Evolutionary conservation across 176 grass and related monocot species (phyloP), one percentile per base, ranked within the genome.

Genomic region (Typha latifolia): DNA sequence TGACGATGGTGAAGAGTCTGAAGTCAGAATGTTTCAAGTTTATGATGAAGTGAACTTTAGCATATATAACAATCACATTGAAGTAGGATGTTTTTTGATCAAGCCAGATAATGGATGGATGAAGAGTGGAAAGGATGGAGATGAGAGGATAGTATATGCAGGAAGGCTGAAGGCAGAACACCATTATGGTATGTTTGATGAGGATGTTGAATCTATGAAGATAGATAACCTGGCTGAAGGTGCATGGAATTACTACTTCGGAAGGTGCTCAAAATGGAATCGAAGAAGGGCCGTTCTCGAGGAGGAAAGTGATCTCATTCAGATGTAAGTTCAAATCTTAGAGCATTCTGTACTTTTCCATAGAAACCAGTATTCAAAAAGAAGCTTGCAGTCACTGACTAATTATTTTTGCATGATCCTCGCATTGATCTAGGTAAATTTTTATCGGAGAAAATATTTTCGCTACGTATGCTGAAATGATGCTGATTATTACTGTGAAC

Each of bases 241-340:
- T 47, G 62, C 83, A 14, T 83, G 83, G 87, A 47, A 86, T 23
- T 24, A 52, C 69, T 90, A 83, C 77, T 82, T 86, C 56, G 87
- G 80, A 16, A 68, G 69, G 63, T 86, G 67, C 70, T 86, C 80
- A 12, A 86, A 15, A 68, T 90, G 83, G 87, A 79, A 78, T 80
- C 20, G 73, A 64, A 23, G 49, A 16, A 55, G 19, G 13, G 18
- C 5, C 18, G 24, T 51, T 5, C 32, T 16, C 19, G 62, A 15
- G 23, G 66, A 59, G 9, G 79, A 49, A 4, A 56, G 47, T 19
- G 23, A 62, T 14, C 53, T 59, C 53, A 59, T 9, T n/a, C 18
- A 19, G 9, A 59, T 59, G 16, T 59, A 59, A 59, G 18, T 59
- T 59, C n/a, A n/a, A 59, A 19, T 59, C n/a, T 55, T 59, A 22